A percentile compares a stretch with the other conserved stretches of the same genome.
Evolutionary conservation across 352 stramenopile species (phyloP).

Genomic region (Phytophthora meadii): DNA sequence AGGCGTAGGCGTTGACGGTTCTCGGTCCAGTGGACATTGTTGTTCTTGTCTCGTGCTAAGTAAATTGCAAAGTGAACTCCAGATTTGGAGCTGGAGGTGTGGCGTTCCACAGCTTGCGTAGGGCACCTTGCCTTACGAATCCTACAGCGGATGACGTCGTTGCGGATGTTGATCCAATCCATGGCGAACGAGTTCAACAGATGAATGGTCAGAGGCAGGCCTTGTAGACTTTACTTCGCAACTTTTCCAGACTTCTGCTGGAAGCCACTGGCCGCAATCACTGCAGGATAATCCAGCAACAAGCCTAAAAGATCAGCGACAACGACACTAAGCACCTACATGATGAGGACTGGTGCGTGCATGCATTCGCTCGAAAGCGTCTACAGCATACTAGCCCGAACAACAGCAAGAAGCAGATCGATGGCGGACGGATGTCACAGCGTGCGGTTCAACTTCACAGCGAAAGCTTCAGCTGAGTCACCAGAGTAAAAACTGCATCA

Average conservation of each 20-base stretch:
- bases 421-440: not conserved
- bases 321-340: no score
- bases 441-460: not conserved
- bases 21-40: conserved; percentile 36
- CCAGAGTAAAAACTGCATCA: not conserved
- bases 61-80: conserved; percentile 21
- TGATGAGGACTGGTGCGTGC: no score
- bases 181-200: conserved; percentile 1
- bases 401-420: not conserved
- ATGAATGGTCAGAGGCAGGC: conserved; percentile 1
- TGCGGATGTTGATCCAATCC: conserved; percentile 6
- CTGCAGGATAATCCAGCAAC: no score
- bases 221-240: not conserved
- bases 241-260: not conserved
- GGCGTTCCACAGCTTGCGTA: conserved; percentile 17
- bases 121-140: conserved; percentile 25
- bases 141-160: conserved; percentile 4
- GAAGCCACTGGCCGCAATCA: no score
- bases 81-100: not conserved
- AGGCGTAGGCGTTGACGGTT: conserved; percentile 55
- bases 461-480: not conserved
- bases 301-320: no score
- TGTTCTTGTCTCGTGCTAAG: conserved; percentile 11
- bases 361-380: not conserved
- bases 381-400: not conserved